Percentiles rank a stretch among this genome's conserved stretches.
phyloP scores from a whole-genome alignment of 306 rosid genomes.

The Cicer chorassanicum region DNA sequence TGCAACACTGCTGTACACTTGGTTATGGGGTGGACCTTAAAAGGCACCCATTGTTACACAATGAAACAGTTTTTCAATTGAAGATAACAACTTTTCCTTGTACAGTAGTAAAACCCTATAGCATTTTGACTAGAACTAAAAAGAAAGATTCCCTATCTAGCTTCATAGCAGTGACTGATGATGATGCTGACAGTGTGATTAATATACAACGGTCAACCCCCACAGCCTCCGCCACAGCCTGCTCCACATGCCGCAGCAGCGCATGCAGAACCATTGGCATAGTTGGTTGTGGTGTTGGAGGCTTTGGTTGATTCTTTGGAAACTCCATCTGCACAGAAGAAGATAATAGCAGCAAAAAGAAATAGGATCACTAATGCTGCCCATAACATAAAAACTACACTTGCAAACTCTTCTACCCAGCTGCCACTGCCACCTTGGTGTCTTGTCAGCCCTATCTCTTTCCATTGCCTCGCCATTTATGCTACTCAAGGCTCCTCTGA shows the following conservation, averaged over 20 bases:
- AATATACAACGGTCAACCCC: conserved; percentile 46
- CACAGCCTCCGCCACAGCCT: conserved; percentile 59
- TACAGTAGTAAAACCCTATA: not conserved
- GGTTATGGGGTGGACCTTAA: not conserved
- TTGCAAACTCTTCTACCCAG: conserved; percentile 46
- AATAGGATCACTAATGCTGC: conserved; percentile 49
- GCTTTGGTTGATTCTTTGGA: conserved; percentile 51
- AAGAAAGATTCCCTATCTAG: not conserved
- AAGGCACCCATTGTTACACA: not conserved
- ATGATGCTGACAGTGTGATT: not conserved
- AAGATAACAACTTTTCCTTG: not conserved
- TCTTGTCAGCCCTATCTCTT: conserved; percentile 42
- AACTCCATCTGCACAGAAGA: conserved; percentile 72
- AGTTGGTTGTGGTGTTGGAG: conserved; percentile 42
- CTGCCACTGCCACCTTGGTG: conserved; percentile 29
- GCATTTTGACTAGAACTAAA: conserved; percentile 22
- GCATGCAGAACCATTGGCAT: conserved; percentile 52
- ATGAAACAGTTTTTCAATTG: not conserved
- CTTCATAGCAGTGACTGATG: conserved; percentile 1
- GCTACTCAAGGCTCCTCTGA: not conserved
- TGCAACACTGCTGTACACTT: conserved; percentile 2
- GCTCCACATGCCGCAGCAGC: conserved; percentile 46
- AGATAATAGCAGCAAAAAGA: conserved; percentile 56
- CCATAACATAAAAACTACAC: conserved; percentile 49
- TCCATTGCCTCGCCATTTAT: conserved; percentile 63